A percentile compares a stretch with the other conserved stretches of the same genome.
These are phyloP conservation scores for Hypseocharis bilobata DNA, from an alignment of 441 rosid genomes.

Conservation along the genomic window DNA sequence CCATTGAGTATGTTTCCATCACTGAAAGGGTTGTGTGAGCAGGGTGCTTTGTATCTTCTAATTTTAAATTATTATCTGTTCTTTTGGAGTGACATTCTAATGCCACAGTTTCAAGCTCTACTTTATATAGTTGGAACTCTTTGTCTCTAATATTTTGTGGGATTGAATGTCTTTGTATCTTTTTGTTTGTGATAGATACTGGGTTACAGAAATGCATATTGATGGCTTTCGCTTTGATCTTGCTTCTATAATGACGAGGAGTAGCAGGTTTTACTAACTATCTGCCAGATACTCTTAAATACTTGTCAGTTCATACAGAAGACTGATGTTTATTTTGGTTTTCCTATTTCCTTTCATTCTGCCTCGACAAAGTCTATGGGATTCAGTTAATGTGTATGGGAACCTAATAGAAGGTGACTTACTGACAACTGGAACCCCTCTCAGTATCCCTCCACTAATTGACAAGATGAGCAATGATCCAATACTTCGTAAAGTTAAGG, in stretches of 20 bases:
- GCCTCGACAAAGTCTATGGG: constrained; percentile 62
- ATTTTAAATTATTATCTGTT: constrained; percentile 3
- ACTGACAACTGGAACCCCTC: constrained; percentile 71
- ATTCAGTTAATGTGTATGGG: constrained; percentile 77
- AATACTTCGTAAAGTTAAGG: constrained; percentile 79
- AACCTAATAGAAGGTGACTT: constrained; percentile 51
- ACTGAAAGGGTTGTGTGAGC: no score
- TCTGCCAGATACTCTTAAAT: constrained; percentile 2
- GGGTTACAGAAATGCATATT: constrained; percentile 94
- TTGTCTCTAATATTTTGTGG: constrained; percentile 1
- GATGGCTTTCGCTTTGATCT: constrained; percentile 99
- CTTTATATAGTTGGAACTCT: background rate
- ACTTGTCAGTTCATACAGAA: background rate
- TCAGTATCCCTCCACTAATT: constrained; percentile 71
- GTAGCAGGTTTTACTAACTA: constrained; percentile 51
- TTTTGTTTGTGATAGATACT: constrained; percentile 53
- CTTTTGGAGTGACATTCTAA: background rate
- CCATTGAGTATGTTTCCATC: no score
- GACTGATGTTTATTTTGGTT: constrained; percentile 6
- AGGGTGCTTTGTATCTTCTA: background rate
- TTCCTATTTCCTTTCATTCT: constrained; percentile 17
- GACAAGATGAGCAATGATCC: constrained; percentile 93
- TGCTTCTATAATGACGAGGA: constrained; percentile 90
- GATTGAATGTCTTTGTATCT: constrained; percentile 11
- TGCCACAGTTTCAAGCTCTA: background rate